phyloP scores from a whole-genome alignment of 1,284 basidiomycete species.

The Wallemia hederae region DNA sequence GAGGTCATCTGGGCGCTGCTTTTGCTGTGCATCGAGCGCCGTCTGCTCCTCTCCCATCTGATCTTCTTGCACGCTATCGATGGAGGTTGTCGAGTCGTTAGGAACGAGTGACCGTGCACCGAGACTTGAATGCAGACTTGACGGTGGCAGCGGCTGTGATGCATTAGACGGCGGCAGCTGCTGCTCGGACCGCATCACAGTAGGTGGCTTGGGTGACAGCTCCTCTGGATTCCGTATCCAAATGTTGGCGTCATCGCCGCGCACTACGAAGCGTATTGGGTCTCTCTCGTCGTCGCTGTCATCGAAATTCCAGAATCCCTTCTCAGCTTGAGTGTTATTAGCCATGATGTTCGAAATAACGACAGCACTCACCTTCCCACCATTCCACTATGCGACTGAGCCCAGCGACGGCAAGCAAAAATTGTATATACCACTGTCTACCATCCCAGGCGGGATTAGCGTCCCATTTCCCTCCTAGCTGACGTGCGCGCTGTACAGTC shows the following conservation, averaged over 20 bases:
- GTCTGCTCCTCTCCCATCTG: background rate
- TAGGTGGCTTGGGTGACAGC: background rate
- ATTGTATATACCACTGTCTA: constrained; percentile 90
- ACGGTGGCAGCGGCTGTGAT: background rate
- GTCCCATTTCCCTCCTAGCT: constrained; percentile 80
- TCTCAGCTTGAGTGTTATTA: constrained; percentile 35
- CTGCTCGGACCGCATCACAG: background rate
- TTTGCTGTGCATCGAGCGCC: background rate
- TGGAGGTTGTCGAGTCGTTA: background rate
- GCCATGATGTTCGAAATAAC: background rate
- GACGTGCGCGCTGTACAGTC: constrained; percentile 65
- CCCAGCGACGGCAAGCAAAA: constrained; percentile 81
- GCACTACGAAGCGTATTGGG: background rate
- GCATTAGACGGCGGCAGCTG: background rate
- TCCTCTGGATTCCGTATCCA: background rate
- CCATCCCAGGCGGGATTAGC: constrained; percentile 95
- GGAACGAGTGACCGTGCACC: background rate
- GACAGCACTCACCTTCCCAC: constrained; percentile 35
- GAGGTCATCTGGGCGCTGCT: constrained; percentile 21
- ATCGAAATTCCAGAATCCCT: constrained; percentile 97
- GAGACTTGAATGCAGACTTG: constrained; percentile 1
- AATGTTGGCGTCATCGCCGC: background rate
- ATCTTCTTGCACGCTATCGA: background rate
- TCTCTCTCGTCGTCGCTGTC: constrained; percentile 18
- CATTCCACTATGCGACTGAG: constrained; percentile 90